Base-by-base conservation (phyloP, 2,329 filamentous ascomycete species). In the Colletotrichum limetticola region DNA sequence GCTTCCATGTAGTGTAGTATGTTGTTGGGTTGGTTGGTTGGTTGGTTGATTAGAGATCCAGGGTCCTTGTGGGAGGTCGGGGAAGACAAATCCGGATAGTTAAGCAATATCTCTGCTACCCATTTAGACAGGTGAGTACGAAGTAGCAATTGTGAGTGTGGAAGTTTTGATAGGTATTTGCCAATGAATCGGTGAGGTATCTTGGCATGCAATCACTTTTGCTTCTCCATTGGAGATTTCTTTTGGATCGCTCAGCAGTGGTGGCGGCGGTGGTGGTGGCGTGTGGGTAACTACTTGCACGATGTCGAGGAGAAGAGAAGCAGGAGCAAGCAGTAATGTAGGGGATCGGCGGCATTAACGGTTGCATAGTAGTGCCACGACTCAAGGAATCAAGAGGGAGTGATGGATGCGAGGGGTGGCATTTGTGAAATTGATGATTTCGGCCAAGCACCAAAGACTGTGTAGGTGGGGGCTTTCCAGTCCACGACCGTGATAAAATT, bases 281-380 rank as follows among this genome's bases (percentile, higher is more conserved):
- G n/a, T n/a, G n/a, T 42, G 37, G 32, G 32, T 42, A 16, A 19
- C 14, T 7, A 42, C 1, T 42, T 42, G 37, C 14, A 42, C 14
- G 37, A 19, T 42, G 37, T 6, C 16, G 5, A 32, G 37, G 32
- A 46, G 14, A 53, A 35, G 42, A 63, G 14, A 28, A 52, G 26
- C 4, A n/a, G 32, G 52, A 37, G 35, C 5, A 19, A 12, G 22
- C 11, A 58, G 49, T n/a, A 28, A 28, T 26, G 16, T 30, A 26
- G 42, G 26, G 58, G 22, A 59, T 64, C 59, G 66, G 60, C 60
- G n/a, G 42, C 12, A 63, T n/a, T 60, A 61, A 61, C 32, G 42
- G 60, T 72, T 24, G 59, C 28, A 55, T 46, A 65, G 35, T 28
- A 35, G 8, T 53, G n/a, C 32, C 9, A 60, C 28, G 46, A 14